These are phyloP conservation scores for Colletotrichum sp. DNA, from an alignment of 2,329 filamentous ascomycete species.

Conservation along the genomic window DNA sequence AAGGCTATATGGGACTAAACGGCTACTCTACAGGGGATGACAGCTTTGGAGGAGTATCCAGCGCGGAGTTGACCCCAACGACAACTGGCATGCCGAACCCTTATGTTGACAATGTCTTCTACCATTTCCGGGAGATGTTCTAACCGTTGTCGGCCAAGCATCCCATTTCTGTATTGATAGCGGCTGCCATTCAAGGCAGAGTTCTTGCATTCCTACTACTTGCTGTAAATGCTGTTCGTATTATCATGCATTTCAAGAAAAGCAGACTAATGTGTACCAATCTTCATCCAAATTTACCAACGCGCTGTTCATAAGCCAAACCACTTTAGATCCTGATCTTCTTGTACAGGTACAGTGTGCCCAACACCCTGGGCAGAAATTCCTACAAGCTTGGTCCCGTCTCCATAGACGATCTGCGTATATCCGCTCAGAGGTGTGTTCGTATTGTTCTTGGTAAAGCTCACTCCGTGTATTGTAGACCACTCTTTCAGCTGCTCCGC, in stretches of 20 bases:
- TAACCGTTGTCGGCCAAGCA: conserved; percentile 19
- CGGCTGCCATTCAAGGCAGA: neutral
- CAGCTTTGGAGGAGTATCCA: conserved; percentile 25
- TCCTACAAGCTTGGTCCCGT: conserved; percentile 35
- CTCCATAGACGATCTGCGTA: conserved; percentile 36
- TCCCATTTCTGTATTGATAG: neutral
- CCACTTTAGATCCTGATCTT: conserved; percentile 22
- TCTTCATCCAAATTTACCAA: neutral
- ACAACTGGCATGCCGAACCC: conserved; percentile 23
- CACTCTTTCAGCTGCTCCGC: conserved; percentile 26
- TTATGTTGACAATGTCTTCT: conserved; percentile 35
- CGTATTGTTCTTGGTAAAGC: conserved; percentile 29
- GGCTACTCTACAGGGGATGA: conserved; percentile 35
- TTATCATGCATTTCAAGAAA: neutral
- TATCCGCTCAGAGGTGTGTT: conserved; percentile 31
- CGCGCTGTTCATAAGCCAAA: conserved; percentile 20
- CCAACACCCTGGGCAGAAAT: conserved; percentile 33
- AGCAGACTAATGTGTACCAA: neutral
- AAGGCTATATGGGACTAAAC: conserved; percentile 41
- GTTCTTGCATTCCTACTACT: neutral
- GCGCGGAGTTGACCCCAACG: conserved; percentile 21
- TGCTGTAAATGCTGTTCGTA: neutral
- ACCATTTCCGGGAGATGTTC: conserved; percentile 43
- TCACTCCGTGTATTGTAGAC: conserved; percentile 21
- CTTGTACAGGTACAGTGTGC: conserved; percentile 32